These are phyloP conservation scores for Colletotrichum spaethianum DNA, from an alignment of 2,329 filamentous ascomycete genomes.

Conservation along the genomic window DNA sequence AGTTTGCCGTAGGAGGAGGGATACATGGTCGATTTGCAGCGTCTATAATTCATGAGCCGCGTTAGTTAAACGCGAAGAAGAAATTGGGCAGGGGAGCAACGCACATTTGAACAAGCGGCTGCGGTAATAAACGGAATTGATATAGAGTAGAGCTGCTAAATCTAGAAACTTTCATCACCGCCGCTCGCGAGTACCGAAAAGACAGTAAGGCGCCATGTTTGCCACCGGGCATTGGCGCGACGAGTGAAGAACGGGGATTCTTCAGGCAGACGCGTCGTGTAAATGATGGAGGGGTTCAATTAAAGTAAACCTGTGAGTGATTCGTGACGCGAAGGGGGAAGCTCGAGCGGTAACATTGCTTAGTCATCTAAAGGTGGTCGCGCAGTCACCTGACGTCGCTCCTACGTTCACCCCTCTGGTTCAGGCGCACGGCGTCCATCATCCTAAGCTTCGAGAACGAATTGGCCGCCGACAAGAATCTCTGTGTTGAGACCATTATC, in stretches of 20 bases:
- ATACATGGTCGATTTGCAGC: constrained; percentile 45
- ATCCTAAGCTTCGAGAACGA: constrained; percentile 29
- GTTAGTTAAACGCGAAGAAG: not conserved
- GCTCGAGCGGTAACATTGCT: constrained; percentile 42
- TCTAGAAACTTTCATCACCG: constrained; percentile 40
- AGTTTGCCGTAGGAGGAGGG: constrained; percentile 47
- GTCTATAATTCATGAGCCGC: not conserved
- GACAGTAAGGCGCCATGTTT: constrained; percentile 52
- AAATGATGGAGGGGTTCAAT: constrained; percentile 23
- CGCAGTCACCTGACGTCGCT: constrained; percentile 51
- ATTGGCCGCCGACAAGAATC: constrained; percentile 23
- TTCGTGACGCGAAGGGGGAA: constrained; percentile 21
- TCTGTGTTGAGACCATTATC: constrained; percentile 10
- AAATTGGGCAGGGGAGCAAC: not conserved
- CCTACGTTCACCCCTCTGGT: constrained; percentile 34
- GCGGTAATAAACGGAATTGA: not conserved
- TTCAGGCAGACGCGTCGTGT: constrained; percentile 51
- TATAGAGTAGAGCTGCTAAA: not conserved
- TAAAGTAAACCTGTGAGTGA: not conserved
- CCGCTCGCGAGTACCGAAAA: constrained; percentile 44
- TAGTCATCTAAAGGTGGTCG: constrained; percentile 50
- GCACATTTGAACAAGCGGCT: constrained; percentile 8
- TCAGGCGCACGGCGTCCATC: constrained; percentile 14
- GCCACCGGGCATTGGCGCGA: constrained; percentile 50
- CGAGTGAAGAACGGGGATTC: constrained; percentile 18